Evolutionary conservation across 2,329 filamentous ascomycete genomes (phyloP).

Genomic region (Penicillium sp.): DNA sequence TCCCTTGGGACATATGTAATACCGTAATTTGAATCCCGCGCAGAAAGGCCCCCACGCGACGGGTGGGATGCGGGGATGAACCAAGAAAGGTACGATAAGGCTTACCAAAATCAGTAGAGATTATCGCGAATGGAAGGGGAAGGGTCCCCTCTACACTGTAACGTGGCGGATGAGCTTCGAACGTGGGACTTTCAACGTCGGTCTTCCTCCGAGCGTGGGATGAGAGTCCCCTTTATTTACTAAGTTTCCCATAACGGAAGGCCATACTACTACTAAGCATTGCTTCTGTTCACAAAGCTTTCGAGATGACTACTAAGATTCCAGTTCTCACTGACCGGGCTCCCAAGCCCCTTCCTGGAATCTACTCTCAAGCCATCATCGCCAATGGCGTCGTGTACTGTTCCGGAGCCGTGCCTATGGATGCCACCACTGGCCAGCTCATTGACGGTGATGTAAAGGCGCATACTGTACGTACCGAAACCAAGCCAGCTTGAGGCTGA

Average conservation of each 20-base stretch:
- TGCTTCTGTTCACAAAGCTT: background rate
- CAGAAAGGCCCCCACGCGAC: background rate
- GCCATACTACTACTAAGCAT: background rate
- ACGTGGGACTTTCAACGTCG: background rate
- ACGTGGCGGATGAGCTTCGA: background rate
- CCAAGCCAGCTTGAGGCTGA: background rate
- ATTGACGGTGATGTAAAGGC: conserved; percentile 59
- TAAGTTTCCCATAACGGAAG: background rate
- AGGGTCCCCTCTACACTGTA: background rate
- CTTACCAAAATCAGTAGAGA: background rate
- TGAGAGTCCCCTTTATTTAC: background rate
- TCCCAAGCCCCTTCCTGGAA: conserved; percentile 52
- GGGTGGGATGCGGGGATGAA: background rate
- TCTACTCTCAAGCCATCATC: conserved; percentile 62
- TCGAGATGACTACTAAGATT: conserved; percentile 38
- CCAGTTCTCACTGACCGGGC: conserved; percentile 50
- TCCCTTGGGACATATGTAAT: background rate
- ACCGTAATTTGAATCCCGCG: background rate
- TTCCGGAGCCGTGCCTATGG: conserved; percentile 62
- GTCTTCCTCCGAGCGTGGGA: background rate
- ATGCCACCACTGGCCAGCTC: conserved; percentile 55
- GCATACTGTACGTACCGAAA: conserved; percentile 43
- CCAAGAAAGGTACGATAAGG: background rate
- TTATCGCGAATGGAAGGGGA: background rate
- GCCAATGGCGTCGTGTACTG: conserved; percentile 70